A percentile compares a stretch with the other conserved stretches of the same genome.
Evolutionary conservation across 2,329 filamentous ascomycete species (phyloP).

Genomic region (Aureobasidium sp.): DNA sequence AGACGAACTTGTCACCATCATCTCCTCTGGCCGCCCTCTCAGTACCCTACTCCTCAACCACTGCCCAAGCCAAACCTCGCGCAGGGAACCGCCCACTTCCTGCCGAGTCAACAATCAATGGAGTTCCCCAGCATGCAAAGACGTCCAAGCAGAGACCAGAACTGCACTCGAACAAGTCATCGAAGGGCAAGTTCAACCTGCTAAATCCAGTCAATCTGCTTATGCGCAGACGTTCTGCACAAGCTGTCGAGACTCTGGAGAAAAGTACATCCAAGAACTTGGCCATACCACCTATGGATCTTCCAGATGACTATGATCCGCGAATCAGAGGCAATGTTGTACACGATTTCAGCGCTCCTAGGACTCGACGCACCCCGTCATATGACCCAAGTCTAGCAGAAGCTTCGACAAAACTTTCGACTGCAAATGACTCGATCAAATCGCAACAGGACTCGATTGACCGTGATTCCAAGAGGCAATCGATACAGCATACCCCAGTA

Average conservation of each 20-base stretch:
- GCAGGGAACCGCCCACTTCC: slow-evolving; percentile 19
- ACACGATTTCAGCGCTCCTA: slow-evolving; percentile 59
- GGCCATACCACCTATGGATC: slow-evolving; percentile 38
- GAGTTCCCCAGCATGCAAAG: slow-evolving; percentile 18
- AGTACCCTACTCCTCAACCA: slow-evolving; percentile 17
- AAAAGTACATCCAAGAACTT: slow-evolving; percentile 45
- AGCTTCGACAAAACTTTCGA: not conserved
- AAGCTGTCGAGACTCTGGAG: slow-evolving; percentile 39
- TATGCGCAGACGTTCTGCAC: slow-evolving; percentile 49
- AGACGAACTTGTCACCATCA: not conserved
- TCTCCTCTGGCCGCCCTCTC: slow-evolving; percentile 16
- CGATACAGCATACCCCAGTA: slow-evolving; percentile 47
- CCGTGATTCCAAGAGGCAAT: slow-evolving; percentile 5
- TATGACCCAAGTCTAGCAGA: slow-evolving; percentile 17
- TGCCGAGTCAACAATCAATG: slow-evolving; percentile 15
- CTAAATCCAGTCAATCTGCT: slow-evolving; percentile 56
- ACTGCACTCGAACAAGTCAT: slow-evolving; percentile 15
- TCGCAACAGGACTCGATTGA: not conserved
- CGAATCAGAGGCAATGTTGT: slow-evolving; percentile 56
- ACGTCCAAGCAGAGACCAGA: slow-evolving; percentile 15
- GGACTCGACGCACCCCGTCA: slow-evolving; percentile 36
- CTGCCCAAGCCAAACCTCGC: slow-evolving; percentile 15
- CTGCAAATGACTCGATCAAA: slow-evolving; percentile 5
- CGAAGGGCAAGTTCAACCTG: slow-evolving; percentile 27
- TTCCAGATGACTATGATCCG: slow-evolving; percentile 55